Conservation (phyloP, 176 grass and related monocot genomes). For the Triticum monococcum region DNA sequence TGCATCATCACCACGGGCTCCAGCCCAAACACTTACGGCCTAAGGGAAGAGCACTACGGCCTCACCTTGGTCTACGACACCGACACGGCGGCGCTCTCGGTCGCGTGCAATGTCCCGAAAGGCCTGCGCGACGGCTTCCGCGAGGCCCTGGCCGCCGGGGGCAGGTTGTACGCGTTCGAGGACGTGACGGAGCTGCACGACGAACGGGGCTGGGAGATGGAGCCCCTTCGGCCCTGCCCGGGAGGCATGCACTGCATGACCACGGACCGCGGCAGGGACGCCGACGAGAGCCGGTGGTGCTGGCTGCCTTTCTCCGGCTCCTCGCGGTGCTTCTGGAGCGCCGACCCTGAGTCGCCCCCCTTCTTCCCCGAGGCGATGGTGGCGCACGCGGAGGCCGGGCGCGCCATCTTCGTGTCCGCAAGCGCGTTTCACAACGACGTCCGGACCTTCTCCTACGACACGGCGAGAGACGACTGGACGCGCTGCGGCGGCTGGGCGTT, state of each 20-base stretch:
- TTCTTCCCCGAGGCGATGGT: neutral
- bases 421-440: neutral
- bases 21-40: neutral
- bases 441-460: slow-evolving; percentile 5
- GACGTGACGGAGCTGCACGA: neutral
- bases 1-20: neutral
- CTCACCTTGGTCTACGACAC: neutral
- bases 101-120: neutral
- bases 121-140: neutral
- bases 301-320: neutral
- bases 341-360: neutral
- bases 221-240: neutral
- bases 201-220: neutral
- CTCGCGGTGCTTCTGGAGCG: slow-evolving; percentile 3
- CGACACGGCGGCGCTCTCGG: neutral
- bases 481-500: neutral
- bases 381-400: neutral
- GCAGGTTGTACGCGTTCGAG: neutral
- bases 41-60: neutral
- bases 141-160: neutral
- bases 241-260: neutral
- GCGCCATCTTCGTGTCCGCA: neutral
- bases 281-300: neutral
- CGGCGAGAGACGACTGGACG: neutral
- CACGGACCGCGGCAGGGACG: neutral